Conservation (phyloP, 495 filamentous ascomycete genomes). For the Hamigera avellanea region DNA sequence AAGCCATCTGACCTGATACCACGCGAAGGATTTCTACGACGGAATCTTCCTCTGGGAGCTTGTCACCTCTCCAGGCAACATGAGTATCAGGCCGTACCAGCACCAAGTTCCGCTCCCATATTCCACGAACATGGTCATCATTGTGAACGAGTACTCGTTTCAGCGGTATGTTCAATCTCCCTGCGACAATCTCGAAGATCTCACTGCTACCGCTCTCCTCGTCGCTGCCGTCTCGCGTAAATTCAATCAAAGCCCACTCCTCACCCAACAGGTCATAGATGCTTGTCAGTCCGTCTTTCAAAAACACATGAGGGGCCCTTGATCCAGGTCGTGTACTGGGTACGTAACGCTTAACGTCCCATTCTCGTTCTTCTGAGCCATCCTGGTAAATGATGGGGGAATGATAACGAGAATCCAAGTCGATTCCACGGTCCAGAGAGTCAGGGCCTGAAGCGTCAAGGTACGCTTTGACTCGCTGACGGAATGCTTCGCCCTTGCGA, state of each 20-base stretch:
- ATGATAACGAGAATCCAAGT: slow-evolving; percentile 16
- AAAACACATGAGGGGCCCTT: slow-evolving; percentile 22
- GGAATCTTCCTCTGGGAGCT: not conserved
- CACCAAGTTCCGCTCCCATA: slow-evolving; percentile 2
- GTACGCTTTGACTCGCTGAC: not conserved
- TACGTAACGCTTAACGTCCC: slow-evolving; percentile 8
- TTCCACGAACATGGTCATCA: slow-evolving; percentile 4
- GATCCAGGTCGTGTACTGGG: slow-evolving; percentile 17
- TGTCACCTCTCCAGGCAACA: slow-evolving; percentile 8
- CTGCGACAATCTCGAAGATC: not conserved
- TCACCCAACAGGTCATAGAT: slow-evolving; percentile 18
- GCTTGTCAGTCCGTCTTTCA: slow-evolving; percentile 13
- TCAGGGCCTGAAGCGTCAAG: slow-evolving; percentile 8
- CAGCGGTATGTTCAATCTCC: slow-evolving; percentile 1
- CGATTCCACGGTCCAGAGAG: slow-evolving; percentile 14
- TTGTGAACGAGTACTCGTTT: slow-evolving; percentile 3
- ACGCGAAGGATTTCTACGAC: slow-evolving; percentile 2
- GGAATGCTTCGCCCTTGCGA: no score
- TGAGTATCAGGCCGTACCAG: slow-evolving; percentile 4
- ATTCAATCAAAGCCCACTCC: slow-evolving; percentile 17
- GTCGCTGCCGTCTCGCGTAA: slow-evolving; percentile 2
- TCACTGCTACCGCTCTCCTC: not conserved
- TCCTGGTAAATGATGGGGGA: slow-evolving; percentile 10
- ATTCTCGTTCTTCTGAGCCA: slow-evolving; percentile 5
- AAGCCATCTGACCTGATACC: slow-evolving; percentile 1